Evolutionary conservation across 148 eudicot genomes (phyloP).

Genomic region (Simmondsia chinensis): DNA sequence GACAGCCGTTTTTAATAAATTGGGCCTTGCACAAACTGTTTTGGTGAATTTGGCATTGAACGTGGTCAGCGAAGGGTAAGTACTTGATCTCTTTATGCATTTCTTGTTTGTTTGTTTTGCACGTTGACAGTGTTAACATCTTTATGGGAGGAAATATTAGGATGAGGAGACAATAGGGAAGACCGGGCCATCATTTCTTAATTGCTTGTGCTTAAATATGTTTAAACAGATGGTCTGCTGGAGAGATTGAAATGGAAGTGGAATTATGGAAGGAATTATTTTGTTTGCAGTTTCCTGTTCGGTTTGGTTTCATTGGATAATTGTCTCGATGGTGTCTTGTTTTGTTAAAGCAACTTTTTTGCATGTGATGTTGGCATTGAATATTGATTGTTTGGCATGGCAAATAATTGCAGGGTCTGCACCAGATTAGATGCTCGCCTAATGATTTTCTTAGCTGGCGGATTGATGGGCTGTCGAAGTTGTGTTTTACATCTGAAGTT

Average conservation of each 20-base stretch:
- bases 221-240: no score
- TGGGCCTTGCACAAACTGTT: slow-evolving; percentile 74
- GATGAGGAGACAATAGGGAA: not conserved
- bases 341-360: no score
- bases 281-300: no score
- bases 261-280: no score
- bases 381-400: slow-evolving; percentile 88
- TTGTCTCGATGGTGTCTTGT: no score
- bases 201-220: no score
- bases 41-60: slow-evolving; percentile 71
- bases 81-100: slow-evolving; percentile 5
- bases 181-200: no score
- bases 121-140: not conserved
- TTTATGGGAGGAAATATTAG: slow-evolving; percentile 3
- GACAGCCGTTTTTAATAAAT: slow-evolving; percentile 67
- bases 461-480: slow-evolving; percentile 96
- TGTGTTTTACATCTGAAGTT: slow-evolving; percentile 88
- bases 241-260: no score
- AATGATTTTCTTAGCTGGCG: slow-evolving; percentile 97
- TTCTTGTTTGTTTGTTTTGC: not conserved
- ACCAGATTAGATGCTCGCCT: slow-evolving; percentile 87
- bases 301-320: not conserved
- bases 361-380: slow-evolving; percentile 23
- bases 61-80: slow-evolving; percentile 96
- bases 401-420: slow-evolving; percentile 93